Percentiles rank a stretch among this genome's conserved stretches.
phyloP scores from a whole-genome alignment of 345 rosid species.

The Ceriops decandra region DNA sequence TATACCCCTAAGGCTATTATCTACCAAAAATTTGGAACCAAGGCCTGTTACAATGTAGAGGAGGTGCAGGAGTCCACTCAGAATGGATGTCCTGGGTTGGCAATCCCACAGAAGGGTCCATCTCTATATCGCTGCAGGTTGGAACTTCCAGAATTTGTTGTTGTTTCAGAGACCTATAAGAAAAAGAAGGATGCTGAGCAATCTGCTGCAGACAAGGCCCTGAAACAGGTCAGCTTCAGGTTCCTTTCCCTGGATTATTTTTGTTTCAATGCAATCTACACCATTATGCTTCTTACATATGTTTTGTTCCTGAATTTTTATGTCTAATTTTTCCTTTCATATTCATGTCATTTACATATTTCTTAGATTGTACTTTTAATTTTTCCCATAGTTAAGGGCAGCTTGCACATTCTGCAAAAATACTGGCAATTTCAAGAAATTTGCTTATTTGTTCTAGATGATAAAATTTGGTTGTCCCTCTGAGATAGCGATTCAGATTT shows the following conservation, averaged over 20 bases:
- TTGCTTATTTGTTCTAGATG: no score
- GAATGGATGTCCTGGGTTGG: conserved; percentile 80
- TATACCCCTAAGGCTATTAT: conserved; percentile 79
- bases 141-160: conserved; percentile 68
- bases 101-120: conserved; percentile 71
- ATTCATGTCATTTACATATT: no score
- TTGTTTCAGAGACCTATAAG: conserved; percentile 52
- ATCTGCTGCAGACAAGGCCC: conserved; percentile 82
- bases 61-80: conserved; percentile 61
- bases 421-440: no score
- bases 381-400: no score
- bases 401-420: no score
- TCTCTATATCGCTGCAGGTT: conserved; percentile 68
- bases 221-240: conserved; percentile 51
- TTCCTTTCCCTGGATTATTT: conserved; percentile 7
- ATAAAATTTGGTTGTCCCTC: no score
- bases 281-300: not conserved
- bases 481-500: no score
- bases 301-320: no score
- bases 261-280: not conserved
- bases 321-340: no score
- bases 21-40: conserved; percentile 62
- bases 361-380: no score
- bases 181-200: conserved; percentile 95
- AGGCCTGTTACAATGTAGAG: conserved; percentile 58